phyloP scores from a whole-genome alignment of 2,329 filamentous ascomycete genomes.

The Byssochlamys sp. region DNA sequence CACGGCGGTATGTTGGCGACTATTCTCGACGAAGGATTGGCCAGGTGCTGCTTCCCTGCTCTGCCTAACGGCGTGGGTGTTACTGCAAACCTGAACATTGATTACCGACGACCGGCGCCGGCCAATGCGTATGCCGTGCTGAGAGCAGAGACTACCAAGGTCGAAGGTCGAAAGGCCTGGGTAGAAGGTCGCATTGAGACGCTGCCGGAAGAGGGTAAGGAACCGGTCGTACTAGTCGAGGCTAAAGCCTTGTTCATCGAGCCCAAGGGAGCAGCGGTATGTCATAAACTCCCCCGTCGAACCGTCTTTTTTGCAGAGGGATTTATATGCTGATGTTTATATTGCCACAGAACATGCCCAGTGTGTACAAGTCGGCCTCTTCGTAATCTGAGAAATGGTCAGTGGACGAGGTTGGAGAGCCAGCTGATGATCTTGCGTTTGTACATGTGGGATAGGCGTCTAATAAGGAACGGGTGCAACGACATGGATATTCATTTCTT shows the following conservation, averaged over 20 bases:
- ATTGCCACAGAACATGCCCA: conserved; percentile 12
- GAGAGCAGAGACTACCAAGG: conserved; percentile 67
- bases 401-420: too few species aligned
- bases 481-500: neutral
- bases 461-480: neutral
- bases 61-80: conserved; percentile 75
- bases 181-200: conserved; percentile 80
- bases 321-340: neutral
- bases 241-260: conserved; percentile 82
- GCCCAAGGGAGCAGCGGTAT: conserved; percentile 68
- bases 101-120: conserved; percentile 72
- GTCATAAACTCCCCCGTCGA: conserved; percentile 22
- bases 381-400: neutral
- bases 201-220: conserved; percentile 54
- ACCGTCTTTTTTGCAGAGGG: neutral
- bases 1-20: conserved; percentile 90
- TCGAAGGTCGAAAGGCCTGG: conserved; percentile 90
- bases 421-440: neutral
- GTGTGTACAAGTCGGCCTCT: conserved; percentile 14
- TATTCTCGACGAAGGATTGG: conserved; percentile 80
- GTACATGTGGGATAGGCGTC: neutral
- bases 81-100: conserved; percentile 71
- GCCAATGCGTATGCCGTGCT: conserved; percentile 70
- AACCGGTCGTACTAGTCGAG: conserved; percentile 62
- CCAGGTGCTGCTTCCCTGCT: conserved; percentile 76